phyloP scores from a whole-genome alignment of 108 stramenopile species.

The Craspedostauros australis region DNA sequence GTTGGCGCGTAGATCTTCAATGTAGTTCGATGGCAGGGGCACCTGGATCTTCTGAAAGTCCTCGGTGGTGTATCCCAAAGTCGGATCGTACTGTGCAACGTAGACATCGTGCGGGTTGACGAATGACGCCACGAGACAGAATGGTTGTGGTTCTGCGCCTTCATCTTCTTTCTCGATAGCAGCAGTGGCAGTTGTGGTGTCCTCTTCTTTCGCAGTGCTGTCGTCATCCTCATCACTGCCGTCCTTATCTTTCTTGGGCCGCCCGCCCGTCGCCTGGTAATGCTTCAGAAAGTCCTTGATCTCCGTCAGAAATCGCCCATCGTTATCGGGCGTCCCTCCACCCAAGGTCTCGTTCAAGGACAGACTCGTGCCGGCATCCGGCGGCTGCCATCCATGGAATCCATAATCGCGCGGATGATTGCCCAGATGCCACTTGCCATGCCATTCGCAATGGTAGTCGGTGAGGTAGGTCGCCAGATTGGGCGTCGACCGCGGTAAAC shows the following conservation, averaged over 20 bases:
- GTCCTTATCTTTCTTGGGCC: background rate
- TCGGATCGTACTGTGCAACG: constrained; percentile 34
- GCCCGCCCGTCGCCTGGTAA: background rate
- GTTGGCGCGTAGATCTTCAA: constrained; percentile 16
- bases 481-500: constrained; percentile 11
- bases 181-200: too few species aligned
- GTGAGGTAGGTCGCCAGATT: constrained; percentile 11
- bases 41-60: constrained; percentile 32
- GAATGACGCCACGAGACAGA: constrained; percentile 46
- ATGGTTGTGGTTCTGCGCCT: constrained; percentile 34
- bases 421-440: constrained; percentile 58
- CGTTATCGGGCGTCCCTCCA: constrained; percentile 47
- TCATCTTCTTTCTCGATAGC: too few species aligned
- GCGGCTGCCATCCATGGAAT: constrained; percentile 45
- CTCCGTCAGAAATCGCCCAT: constrained; percentile 41
- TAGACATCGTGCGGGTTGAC: constrained; percentile 67
- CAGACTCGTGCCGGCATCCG: constrained; percentile 60
- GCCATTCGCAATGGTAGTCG: constrained; percentile 47
- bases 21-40: constrained; percentile 23
- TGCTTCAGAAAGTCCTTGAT: constrained; percentile 14
- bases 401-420: constrained; percentile 21
- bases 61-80: constrained; percentile 28
- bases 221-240: constrained; percentile 3
- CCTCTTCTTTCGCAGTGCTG: background rate
- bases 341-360: constrained; percentile 34